Percentiles rank a stretch among this genome's conserved stretches.
phyloP scores from a whole-genome alignment of 768 basidiomycete genomes.

The Tremella fuciformis region DNA sequence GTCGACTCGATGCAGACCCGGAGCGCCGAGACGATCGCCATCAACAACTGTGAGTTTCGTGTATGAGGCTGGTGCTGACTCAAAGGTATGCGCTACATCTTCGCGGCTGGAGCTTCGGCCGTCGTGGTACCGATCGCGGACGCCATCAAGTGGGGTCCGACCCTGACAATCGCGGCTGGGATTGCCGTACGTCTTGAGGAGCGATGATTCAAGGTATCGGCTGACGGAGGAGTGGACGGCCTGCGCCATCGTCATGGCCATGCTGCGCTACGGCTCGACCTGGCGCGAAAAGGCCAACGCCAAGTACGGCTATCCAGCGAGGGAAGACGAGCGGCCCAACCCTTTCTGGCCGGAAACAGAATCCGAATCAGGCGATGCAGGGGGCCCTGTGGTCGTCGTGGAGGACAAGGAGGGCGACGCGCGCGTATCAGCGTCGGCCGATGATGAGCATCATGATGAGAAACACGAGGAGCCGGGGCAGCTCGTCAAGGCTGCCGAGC shows the following conservation, averaged over 20 bases:
- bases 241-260: conserved; percentile 18
- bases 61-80: conserved; percentile 8
- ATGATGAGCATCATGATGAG: conserved; percentile 7
- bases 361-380: conserved; percentile 13
- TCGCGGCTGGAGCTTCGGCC: conserved; percentile 51
- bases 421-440: not conserved
- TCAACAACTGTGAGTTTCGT: conserved; percentile 46
- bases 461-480: conserved; percentile 5
- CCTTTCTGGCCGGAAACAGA: conserved; percentile 2
- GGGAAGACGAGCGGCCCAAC: conserved; percentile 27
- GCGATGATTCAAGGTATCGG: not conserved
- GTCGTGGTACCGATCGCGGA: conserved; percentile 51
- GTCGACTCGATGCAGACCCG: conserved; percentile 42
- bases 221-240: conserved; percentile 20
- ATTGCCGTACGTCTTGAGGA: conserved; percentile 27
- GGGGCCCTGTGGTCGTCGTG: not conserved
- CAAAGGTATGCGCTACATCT: conserved; percentile 47
- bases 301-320: conserved; percentile 29
- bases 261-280: conserved; percentile 36
- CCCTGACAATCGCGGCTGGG: conserved; percentile 46
- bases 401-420: conserved; percentile 1
- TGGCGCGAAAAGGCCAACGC: conserved; percentile 44
- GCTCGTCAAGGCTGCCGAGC: not conserved
- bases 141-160: conserved; percentile 51
- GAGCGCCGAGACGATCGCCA: conserved; percentile 48